A percentile compares a stretch with the other conserved stretches of the same genome.
phyloP scores from a whole-genome alignment of 805 yeast genomes.

The Sugiyamaella mastotermitis region DNA sequence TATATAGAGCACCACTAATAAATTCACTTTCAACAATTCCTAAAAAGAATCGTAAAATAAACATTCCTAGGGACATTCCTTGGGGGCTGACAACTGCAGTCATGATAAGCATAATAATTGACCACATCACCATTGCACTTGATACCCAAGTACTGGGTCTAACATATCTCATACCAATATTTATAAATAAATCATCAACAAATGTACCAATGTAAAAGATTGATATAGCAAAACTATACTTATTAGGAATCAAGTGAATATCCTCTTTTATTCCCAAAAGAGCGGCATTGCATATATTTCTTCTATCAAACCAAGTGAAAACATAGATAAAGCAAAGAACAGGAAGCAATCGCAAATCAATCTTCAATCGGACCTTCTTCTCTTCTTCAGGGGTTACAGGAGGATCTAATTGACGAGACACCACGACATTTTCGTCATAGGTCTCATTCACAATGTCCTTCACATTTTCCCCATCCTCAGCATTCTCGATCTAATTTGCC shows the following conservation, averaged over 20 bases:
- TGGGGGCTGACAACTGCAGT: background rate
- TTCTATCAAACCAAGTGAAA: constrained; percentile 1
- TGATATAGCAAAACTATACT: background rate
- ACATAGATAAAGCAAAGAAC: background rate
- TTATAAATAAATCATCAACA: constrained; percentile 1
- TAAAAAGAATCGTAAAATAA: background rate
- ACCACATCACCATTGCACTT: constrained; percentile 4
- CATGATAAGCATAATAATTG: background rate
- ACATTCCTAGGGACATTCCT: background rate
- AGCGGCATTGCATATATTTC: background rate
- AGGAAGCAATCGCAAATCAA: background rate
- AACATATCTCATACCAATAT: constrained; percentile 1
- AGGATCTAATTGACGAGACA: constrained; percentile 8
- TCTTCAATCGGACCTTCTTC: constrained; percentile 2
- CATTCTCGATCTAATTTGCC: too few species aligned
- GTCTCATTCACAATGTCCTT: constrained; percentile 6
- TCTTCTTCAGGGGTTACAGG: constrained; percentile 11
- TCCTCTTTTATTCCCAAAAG: background rate
- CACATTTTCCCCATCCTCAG: too few species aligned
- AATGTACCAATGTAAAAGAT: constrained; percentile 1
- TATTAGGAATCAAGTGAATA: background rate
- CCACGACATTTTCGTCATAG: constrained; percentile 8
- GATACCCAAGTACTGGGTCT: constrained; percentile 7
- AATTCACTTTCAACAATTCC: background rate
- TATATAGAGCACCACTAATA: background rate